Base-by-base conservation (phyloP, 495 filamentous ascomycete species). In the Hypoxylon rickii region DNA sequence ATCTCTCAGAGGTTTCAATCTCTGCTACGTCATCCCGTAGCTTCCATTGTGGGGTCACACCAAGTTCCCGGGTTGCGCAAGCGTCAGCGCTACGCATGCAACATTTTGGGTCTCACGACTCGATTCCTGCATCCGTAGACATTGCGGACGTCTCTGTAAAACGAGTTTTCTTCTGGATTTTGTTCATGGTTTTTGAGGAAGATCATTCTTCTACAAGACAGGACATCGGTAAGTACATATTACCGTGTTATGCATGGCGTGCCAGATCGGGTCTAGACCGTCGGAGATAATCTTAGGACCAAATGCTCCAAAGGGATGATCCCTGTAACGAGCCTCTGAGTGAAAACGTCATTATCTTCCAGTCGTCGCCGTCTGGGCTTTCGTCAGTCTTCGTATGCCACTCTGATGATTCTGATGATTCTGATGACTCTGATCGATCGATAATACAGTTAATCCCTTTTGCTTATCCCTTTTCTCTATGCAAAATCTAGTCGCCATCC, bases 341-440 rank as follows among this genome's bases (percentile, higher is more conserved):
- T 51, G 31, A 34, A 38, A 62, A 62, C 58, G 58, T 62, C 58
- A 62, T 62, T 41, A 41, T 37, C 19, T 21, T 52, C 20, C 36
- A n/a, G n/a, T n/a, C n/a, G n/a, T 55, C 58, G 4, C 4, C 10
- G 4, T 51, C 58, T 62, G 44, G 58, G 58, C 58, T 56, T 62
- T 62, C 58, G 58, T 62, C 58, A 62, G 51, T 48, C 42, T 44
- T 46, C 26, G 36, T 42, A 48, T 38, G 3, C 8, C 20, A 34
- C 22, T 43, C 34, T 38, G 22, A n/a, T n/a, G n/a, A n/a, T n/a
- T n/a, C n/a, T n/a, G n/a, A n/a, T n/a, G n/a, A n/a, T n/a, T n/a
- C n/a, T n/a, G n/a, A n/a, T n/a, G n/a, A n/a, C n/a, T n/a, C 33
- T 12, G 33, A 54, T 61, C 58, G 45, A 51, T 56, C 42, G 29